A percentile compares a stretch with the other conserved stretches of the same genome.
phyloP scores from a whole-genome alignment of 768 basidiomycete species.

The Mycena polygramma region DNA sequence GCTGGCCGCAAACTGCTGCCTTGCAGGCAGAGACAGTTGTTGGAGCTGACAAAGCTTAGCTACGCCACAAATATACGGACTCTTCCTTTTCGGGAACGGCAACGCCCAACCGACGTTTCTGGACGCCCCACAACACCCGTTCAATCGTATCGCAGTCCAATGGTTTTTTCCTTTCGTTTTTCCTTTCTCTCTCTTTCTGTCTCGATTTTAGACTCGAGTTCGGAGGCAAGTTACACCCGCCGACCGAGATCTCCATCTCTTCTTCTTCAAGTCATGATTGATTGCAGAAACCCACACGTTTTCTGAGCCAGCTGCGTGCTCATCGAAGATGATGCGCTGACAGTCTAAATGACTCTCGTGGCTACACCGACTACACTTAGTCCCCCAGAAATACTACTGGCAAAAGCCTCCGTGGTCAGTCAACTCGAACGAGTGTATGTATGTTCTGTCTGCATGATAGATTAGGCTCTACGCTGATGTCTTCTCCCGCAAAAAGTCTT shows the following conservation, averaged over 20 bases:
- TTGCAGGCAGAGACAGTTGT: slow-evolving; percentile 1
- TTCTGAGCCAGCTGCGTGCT: too few relatives aligned
- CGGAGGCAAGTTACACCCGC: too few relatives aligned
- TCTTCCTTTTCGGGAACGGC: too few relatives aligned
- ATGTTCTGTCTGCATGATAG: slow-evolving; percentile 13
- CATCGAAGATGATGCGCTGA: neutral
- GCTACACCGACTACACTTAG: neutral
- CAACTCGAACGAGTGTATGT: too few relatives aligned
- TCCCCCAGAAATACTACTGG: slow-evolving; percentile 1
- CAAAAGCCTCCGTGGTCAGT: slow-evolving; percentile 22
- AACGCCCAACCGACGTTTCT: neutral
- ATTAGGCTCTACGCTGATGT: slow-evolving; percentile 9
- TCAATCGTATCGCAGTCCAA: neutral
- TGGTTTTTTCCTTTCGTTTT: neutral
- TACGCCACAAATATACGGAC: neutral
- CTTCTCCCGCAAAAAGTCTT: slow-evolving; percentile 25
- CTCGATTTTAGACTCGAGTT: neutral
- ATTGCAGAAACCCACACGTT: neutral
- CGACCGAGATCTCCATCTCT: neutral
- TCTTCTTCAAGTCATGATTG: slow-evolving; percentile 8
- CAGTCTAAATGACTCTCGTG: slow-evolving; percentile 1
- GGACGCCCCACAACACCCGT: too few relatives aligned
- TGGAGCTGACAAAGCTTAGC: slow-evolving; percentile 14
- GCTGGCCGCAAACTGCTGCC: neutral
- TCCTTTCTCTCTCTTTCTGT: neutral